A percentile compares a stretch with the other conserved stretches of the same genome.
phyloP scores from a whole-genome alignment of 257 asterid genomes.

The Fraxinus anomala region DNA sequence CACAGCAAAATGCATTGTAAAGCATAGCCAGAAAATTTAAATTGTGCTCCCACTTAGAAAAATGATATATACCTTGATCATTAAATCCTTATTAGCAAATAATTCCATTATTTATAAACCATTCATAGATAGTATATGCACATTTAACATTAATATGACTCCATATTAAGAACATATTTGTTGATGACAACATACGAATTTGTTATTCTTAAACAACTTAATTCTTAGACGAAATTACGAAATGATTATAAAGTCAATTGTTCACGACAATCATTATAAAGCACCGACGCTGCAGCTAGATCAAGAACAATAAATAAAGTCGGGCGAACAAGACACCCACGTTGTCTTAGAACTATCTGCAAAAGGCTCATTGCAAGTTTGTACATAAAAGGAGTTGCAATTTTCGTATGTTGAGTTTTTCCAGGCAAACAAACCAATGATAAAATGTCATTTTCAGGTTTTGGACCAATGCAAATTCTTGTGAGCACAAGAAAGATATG shows the following conservation, averaged over 20 bases:
- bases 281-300: not conserved
- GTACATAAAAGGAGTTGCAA: not conserved
- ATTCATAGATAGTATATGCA: not conserved
- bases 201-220: no score
- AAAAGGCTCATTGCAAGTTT: not conserved
- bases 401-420: not conserved
- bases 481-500: not conserved
- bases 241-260: not conserved
- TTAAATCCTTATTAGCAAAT: no score
- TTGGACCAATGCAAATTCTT: not conserved
- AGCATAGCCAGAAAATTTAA: not conserved
- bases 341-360: not conserved
- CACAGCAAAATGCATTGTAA: not conserved
- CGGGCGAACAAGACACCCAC: not conserved
- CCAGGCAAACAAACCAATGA: not conserved
- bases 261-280: no score
- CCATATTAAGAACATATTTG: no score
- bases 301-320: not conserved
- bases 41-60: not conserved
- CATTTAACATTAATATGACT: not conserved
- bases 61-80: not conserved
- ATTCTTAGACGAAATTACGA: no score
- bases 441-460: not conserved
- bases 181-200: no score
- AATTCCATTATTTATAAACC: no score